Evolutionary conservation across 1,284 basidiomycete genomes (phyloP).

Genomic region (Rugosomyces carneus): DNA sequence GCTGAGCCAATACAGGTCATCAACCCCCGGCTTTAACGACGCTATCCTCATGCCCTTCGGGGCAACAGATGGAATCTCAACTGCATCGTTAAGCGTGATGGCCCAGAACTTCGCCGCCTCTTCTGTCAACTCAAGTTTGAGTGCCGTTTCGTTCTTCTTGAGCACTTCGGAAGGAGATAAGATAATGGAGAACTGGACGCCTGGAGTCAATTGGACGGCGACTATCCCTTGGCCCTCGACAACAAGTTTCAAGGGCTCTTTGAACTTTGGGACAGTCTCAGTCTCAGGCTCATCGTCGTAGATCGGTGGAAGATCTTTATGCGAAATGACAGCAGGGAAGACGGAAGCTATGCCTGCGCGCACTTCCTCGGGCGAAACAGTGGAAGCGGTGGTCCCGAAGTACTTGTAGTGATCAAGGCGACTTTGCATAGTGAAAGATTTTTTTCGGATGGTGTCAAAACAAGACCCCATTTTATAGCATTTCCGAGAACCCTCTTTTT

Average conservation of each 20-base stretch:
- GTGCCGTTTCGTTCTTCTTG: neutral
- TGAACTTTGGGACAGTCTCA: neutral
- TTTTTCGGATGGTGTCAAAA: neutral
- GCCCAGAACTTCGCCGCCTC: constrained; percentile 5
- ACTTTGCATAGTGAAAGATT: neutral
- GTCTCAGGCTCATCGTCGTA: constrained; percentile 3
- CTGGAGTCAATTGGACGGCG: constrained; percentile 7
- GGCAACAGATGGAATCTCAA: constrained; percentile 1
- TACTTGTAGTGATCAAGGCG: constrained; percentile 2
- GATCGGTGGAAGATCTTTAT: constrained; percentile 2
- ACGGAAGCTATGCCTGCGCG: constrained; percentile 3
- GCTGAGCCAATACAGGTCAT: constrained; percentile 10
- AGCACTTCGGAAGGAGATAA: neutral
- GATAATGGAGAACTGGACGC: constrained; percentile 5
- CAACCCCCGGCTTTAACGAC: constrained; percentile 5
- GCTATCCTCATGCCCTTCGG: constrained; percentile 7
- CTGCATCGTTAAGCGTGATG: neutral
- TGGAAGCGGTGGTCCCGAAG: constrained; percentile 2
- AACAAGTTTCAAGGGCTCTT: neutral
- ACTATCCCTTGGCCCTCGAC: constrained; percentile 10
- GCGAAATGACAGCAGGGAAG: constrained; percentile 1
- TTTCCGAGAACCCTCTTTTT: neutral
- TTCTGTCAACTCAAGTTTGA: constrained; percentile 5
- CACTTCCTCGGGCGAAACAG: neutral
- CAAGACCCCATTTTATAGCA: neutral